Evolutionary conservation across 768 basidiomycete species (phyloP), one percentile per base, ranked within the genome.

Genomic region (Pleurotus sapidus): DNA sequence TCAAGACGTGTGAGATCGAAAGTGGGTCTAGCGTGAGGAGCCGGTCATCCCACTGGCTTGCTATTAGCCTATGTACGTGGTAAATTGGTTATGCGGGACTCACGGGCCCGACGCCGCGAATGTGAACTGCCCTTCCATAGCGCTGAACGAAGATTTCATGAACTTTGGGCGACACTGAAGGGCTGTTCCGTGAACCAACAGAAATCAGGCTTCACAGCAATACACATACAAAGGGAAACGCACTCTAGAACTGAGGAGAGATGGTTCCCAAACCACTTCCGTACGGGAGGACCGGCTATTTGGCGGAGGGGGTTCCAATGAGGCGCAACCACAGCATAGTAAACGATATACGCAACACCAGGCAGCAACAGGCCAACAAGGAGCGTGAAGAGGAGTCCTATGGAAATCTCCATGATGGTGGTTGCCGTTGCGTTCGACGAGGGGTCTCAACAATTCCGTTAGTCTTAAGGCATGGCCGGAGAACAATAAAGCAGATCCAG

Each of bases 11-110:
- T 9, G 79, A 70, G 30, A 95, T 67, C 0, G 93, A 88, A 20
- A 81, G 68, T 4, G 93, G 90, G 66, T 96, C 94, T 43, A 93
- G 76, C 0, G 92, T 91, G 55, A 93, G 75, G 1, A 96, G 81
- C 37, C 94, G 85, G 42, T 84, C 78, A 59, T 89, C 91, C 83
- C 86, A 89, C 90, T 93, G 57, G 4, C 48, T 47, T 7, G 39
- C 46, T 25, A 37, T 47, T 40, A 42, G 48, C 55, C 7, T 48
- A 37, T 47, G 14, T 34, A 48, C 25, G n/a, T 18, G 4, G 23
- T 30, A 34, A n/a, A 34, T 23, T n/a, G 15, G 15, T 55, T 27
- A 18, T 17, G 34, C 18, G 11, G n/a, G n/a, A 77, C 89, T 59
- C 70, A 91, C 90, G 51, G 87, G 86, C 47, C 81, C 80, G 11